Percentiles rank a stretch among this genome's conserved stretches.
Conservation (phyloP, 305 asterid species). For the Rubia tinctorum region DNA sequence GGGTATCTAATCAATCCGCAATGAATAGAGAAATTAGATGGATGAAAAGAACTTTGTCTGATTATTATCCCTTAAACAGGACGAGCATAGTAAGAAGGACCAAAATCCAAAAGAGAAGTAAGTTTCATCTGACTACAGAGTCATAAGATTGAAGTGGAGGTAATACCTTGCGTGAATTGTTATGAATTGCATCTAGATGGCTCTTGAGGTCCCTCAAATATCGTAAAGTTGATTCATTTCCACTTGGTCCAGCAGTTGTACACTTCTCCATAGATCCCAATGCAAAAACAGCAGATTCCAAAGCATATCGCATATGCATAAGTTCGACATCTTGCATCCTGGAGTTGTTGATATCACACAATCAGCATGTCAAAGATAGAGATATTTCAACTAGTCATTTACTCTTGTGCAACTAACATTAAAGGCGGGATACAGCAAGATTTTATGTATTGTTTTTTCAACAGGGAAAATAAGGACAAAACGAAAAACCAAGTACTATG, state of each 20-base stretch:
- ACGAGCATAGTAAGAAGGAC: neutral
- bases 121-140: neutral
- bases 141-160: conserved; percentile 9
- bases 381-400: neutral
- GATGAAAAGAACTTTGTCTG: neutral
- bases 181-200: conserved; percentile 83
- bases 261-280: conserved; percentile 80
- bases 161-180: conserved; percentile 83
- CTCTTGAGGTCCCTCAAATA: conserved; percentile 77
- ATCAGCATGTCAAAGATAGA: conserved; percentile 11
- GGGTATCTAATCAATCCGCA: neutral
- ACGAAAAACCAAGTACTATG: neutral
- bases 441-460: neutral
- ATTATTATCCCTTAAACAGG: neutral
- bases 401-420: neutral
- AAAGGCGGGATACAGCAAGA: neutral
- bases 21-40: neutral
- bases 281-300: conserved; percentile 87
- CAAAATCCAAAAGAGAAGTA: conserved; percentile 1
- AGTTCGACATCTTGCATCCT: conserved; percentile 99
- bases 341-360: conserved; percentile 24
- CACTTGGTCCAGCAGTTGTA: conserved; percentile 49
- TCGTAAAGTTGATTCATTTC: conserved; percentile 40
- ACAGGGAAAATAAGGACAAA: neutral
- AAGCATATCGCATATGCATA: conserved; percentile 97